These are phyloP conservation scores for Trichosporon sp. DNA, from an alignment of 1,284 basidiomycete species.

Conservation along the genomic window DNA sequence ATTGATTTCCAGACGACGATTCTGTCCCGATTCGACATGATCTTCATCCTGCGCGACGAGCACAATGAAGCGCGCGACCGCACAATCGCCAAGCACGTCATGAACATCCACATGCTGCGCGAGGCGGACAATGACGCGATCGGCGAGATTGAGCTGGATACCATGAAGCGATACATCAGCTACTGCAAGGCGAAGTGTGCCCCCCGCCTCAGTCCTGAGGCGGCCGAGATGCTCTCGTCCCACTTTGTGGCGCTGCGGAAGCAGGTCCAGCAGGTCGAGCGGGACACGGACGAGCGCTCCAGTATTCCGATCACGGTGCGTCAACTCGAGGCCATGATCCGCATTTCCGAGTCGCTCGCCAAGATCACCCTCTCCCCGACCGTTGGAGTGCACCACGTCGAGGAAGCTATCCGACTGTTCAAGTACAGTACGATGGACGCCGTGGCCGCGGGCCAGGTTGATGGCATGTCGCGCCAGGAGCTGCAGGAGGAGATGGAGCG, in stretches of 20 bases:
- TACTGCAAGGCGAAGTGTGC: slow-evolving; percentile 99
- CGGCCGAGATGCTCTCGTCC: slow-evolving; percentile 93
- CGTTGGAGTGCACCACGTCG: slow-evolving; percentile 91
- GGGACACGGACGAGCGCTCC: slow-evolving; percentile 94
- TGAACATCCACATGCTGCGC: slow-evolving; percentile 98
- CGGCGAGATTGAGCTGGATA: slow-evolving; percentile 96
- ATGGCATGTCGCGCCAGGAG: slow-evolving; percentile 89
- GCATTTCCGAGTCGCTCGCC: slow-evolving; percentile 94
- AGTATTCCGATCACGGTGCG: slow-evolving; percentile 98
- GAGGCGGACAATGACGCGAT: slow-evolving; percentile 68
- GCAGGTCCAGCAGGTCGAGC: slow-evolving; percentile 93
- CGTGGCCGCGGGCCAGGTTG: slow-evolving; percentile 81
- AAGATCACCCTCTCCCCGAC: slow-evolving; percentile 87
- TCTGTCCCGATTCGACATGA: slow-evolving; percentile 98
- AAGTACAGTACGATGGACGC: slow-evolving; percentile 99
- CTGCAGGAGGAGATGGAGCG: slow-evolving; percentile 90
- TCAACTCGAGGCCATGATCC: slow-evolving; percentile 98
- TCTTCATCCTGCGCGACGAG: slow-evolving; percentile 98
- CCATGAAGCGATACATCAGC: slow-evolving; percentile 97
- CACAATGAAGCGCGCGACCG: slow-evolving; percentile 93
- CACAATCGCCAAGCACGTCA: slow-evolving; percentile 96
- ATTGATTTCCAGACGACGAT: slow-evolving; percentile 82
- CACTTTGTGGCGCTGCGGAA: slow-evolving; percentile 95
- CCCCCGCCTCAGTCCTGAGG: slow-evolving; percentile 86
- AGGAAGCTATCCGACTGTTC: slow-evolving; percentile 97